Base-by-base conservation (phyloP, 2,329 filamentous ascomycete genomes). In the Fusarium verticillioides region DNA sequence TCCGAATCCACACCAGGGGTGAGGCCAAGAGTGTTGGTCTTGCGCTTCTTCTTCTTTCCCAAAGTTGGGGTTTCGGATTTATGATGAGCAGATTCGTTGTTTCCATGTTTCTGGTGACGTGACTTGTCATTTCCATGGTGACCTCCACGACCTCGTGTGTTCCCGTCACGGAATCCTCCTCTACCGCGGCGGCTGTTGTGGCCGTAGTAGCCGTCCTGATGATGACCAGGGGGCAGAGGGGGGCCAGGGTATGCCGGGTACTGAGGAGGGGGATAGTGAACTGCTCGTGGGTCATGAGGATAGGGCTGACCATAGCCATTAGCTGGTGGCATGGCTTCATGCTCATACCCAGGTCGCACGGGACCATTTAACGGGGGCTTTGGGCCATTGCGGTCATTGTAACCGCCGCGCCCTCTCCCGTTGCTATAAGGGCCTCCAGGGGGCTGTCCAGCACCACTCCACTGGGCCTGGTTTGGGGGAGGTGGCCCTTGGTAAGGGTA, bases 21-120 rank as follows among this genome's bases (percentile, higher is more conserved):
- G 54, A 95, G 85, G 39, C 93, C 93, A 30, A 95, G 86, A 3
- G 90, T 91, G 74, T 93, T 93, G 43, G 89, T 90, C 83, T 91
- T 92, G 64, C 91, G 88, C 84, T 92, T 92, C 85, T 93, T 93
- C 81, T 91, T 92, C 80, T 91, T 92, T 66, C 85, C 86, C 30
- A 84, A 83, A 76, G 87, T 82, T 54, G 85, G 82, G 53, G 84
- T 82, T 64, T 87, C 83, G 59, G 75, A 69, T 67, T 82, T 82
- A 43, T 75, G 74, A 49, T 77, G 75, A 37, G 78, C 75, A 23
- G 77, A 61, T 32, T 81, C 77, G 37, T 75, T 79, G 44, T 83
- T 77, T 59, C 76, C 78, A 72, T 83, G 80, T 75, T 83, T 84
- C 63, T 84, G 78, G n/a, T 80, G 78, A 28, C 81, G 81, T 32